Conservation (phyloP, 176 grass and related monocot genomes). For the Zoysia japonica region DNA sequence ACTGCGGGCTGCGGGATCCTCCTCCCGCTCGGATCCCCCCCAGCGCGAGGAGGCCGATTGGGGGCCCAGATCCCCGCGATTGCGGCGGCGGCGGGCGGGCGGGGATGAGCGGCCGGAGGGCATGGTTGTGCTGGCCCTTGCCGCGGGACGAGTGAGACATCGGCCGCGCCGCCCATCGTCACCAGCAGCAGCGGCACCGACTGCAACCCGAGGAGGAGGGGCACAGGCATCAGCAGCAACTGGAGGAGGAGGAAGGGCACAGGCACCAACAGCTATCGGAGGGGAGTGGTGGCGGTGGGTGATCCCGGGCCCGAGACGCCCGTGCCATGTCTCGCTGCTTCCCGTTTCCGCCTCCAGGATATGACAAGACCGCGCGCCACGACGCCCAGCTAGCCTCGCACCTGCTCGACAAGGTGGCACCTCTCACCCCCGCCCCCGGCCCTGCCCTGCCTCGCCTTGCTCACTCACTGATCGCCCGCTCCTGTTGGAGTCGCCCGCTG, state of each 20-base stretch:
- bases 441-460: neutral
- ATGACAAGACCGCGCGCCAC: conserved; percentile 62
- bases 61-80: conserved; percentile 56
- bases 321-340: conserved; percentile 93
- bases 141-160: conserved; percentile 38
- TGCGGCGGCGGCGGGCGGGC: conserved; percentile 36
- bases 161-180: neutral
- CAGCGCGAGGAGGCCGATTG: conserved; percentile 28
- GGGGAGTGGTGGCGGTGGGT: conserved; percentile 11
- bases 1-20: conserved; percentile 18
- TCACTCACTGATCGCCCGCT: neutral
- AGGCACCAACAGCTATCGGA: neutral
- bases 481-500: too few species aligned
- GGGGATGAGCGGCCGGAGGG: conserved; percentile 42
- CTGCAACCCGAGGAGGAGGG: too few species aligned
- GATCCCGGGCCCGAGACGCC: conserved; percentile 58
- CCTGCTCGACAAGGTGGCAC: conserved; percentile 58
- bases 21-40: conserved; percentile 26
- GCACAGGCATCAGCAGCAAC: too few species aligned
- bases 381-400: conserved; percentile 44
- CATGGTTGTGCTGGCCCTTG: conserved; percentile 18
- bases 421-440: neutral
- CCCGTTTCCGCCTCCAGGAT: conserved; percentile 78
- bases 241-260: neutral
- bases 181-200: neutral